Evolutionary conservation across 129 eudicot species (phyloP), one percentile per base, ranked within the genome.

Genomic region (Logfia minima): DNA sequence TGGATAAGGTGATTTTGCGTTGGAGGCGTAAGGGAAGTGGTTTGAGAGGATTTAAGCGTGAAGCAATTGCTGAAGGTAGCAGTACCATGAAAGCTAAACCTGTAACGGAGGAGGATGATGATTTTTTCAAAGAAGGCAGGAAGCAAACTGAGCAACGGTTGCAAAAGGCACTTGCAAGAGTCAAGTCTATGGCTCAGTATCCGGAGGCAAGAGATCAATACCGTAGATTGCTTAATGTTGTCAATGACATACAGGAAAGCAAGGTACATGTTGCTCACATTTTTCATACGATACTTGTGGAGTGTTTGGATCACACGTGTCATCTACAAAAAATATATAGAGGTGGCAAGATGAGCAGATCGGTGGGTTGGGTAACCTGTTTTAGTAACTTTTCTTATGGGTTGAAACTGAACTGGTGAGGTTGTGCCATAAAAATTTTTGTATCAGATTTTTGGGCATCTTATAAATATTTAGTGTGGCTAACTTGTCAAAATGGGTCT

Each of bases 11-110:
- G 31, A 91, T 94, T 22, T 84, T 94, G 70, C 85, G 97, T 21
- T 94, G 98, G 98, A 85, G 93, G 80, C 84, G 98, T 69, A 94
- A 89, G 79, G 98, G 98, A 80, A 89, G 93, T 29, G 98, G 98
- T 71, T 84, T 94, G 74, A 85, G 97, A 55, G 90, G 97, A 58
- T 87, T 94, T 75, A 92, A 87, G 88, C 88, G 90, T 22, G 98
- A 91, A 82, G 68, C 93, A 65, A 72, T 63, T 70, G 80, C 76
- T 26, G 90, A 88, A 37, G 88, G 78, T 34, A 52, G 87, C 73
- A 80, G 75, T 80, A 75, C 78, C 66, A 75, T 59, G 23, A 86
- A 48, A 10, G 59, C 71, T 53, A 68, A 60, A 64, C 75, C 90
- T 19, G n/a, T 84, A 18, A 87, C 79, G 74, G 97, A 91, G 37